Evolutionary conservation across 768 basidiomycete species (phyloP).

Genomic region (Pleurotus platypus): DNA sequence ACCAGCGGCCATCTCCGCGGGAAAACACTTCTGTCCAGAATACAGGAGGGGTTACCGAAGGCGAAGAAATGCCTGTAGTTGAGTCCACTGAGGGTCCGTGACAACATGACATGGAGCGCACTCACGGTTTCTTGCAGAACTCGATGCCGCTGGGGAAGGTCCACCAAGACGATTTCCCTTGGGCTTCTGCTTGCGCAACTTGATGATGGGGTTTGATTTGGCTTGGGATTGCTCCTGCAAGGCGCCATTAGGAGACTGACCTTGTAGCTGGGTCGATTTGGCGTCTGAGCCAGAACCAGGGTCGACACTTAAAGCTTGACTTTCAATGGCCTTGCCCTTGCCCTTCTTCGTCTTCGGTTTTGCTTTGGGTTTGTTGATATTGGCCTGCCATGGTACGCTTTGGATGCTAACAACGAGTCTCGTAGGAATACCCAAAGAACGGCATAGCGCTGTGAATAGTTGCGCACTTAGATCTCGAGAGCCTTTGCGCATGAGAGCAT

Average conservation of each 20-base stretch:
- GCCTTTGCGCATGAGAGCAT: conserved; percentile 75
- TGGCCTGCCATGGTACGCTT: conserved; percentile 85
- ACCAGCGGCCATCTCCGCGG: conserved; percentile 85
- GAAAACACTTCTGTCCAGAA: conserved; percentile 99
- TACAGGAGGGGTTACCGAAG: conserved; percentile 63
- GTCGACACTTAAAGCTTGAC: neutral
- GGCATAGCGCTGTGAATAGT: conserved; percentile 86
- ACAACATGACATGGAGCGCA: conserved; percentile 1
- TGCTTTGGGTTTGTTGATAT: conserved; percentile 53
- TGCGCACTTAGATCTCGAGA: conserved; percentile 86
- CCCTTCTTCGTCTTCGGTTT: conserved; percentile 42
- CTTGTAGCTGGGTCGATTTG: neutral
- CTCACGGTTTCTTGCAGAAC: conserved; percentile 16
- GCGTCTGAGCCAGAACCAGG: neutral
- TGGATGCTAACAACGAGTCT: conserved; percentile 89
- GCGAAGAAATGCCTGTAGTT: neutral
- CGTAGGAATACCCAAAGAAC: conserved; percentile 82
- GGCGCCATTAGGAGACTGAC: conserved; percentile 37
- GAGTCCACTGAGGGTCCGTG: neutral
- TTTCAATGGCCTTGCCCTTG: conserved; percentile 38
- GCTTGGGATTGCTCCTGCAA: conserved; percentile 35
- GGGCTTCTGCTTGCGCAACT: conserved; percentile 52
- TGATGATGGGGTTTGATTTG: conserved; percentile 52
- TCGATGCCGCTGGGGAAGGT: conserved; percentile 16
- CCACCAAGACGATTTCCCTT: conserved; percentile 42